Evolutionary conservation across 164 flowering plant genomes (phyloP), one percentile per base, ranked within the genome.

Genomic region (Stephania cephalantha): DNA sequence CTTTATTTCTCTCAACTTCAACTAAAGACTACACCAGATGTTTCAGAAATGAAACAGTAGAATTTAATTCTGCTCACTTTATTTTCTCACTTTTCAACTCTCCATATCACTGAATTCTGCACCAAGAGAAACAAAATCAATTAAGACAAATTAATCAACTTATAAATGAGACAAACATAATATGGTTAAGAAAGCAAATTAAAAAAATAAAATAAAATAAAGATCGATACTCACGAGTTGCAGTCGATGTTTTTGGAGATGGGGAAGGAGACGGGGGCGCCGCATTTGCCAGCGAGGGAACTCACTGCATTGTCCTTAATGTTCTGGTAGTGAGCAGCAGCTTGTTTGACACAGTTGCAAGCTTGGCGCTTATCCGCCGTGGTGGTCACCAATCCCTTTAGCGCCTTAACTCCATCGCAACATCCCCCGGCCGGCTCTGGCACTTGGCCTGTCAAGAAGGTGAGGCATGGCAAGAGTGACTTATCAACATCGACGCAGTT

Each of bases 361-460:
- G 78, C 78, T 31, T 46, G 31, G 22, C 71, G 70, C 48, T 65
- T 71, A 7, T 71, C 74, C 0, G 35, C 46, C 7, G 71, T 64
- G 4, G 70, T 71, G 5, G 70, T 12, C 42, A 50, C 74, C 70
- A 61, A 8, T 18, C 7, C 63, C 46, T 64, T 71, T 25, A 71
- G 22, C 17, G 65, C n/a, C 69, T 71, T 76, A 7, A 71, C 74
- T 48, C 78, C 78, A 50, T 30, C 70, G 35, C 75, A 69, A 35
- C 78, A 69, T n/a, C 53, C 67, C 11, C 67, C 46, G 18, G 67
- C 71, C 10, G 77, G 77, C 35, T 20, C 20, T 1, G 70, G 8
- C 1, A 17, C 73, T n/a, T 22, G 15, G 4, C 74, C 76, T 0
- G 78, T 73, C n/a, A 79, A 53, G 78, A 46, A 76, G 4, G 81